Evolutionary conservation across 257 asterid species (phyloP).

Genomic region (Mitragyna speciosa): DNA sequence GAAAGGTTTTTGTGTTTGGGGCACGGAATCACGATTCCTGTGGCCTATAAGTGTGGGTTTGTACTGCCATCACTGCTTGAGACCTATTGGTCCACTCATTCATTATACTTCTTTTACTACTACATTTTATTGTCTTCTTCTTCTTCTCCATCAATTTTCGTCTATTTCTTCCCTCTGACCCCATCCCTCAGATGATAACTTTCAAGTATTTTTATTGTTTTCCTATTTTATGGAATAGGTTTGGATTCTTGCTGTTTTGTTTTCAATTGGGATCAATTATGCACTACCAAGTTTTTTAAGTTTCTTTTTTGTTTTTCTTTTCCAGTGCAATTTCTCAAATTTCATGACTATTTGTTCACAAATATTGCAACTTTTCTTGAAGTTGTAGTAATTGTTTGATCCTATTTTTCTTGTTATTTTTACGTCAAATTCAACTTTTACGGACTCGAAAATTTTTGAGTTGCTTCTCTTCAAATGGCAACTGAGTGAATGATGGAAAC

Average conservation of each 20-base stretch:
- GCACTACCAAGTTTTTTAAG: not conserved
- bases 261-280: not conserved
- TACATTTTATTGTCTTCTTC: slow-evolving; percentile 3
- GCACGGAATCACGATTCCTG: slow-evolving; percentile 26
- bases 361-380: too few relatives aligned
- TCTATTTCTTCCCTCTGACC: not conserved
- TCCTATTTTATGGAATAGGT: not conserved
- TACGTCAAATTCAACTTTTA: too few relatives aligned
- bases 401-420: too few relatives aligned
- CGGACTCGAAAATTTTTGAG: too few relatives aligned
- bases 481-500: too few relatives aligned
- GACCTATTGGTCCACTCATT: slow-evolving; percentile 34
- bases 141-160: not conserved
- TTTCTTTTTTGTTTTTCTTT: too few relatives aligned
- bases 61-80: slow-evolving; percentile 22
- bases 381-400: too few relatives aligned
- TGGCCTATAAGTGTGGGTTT: not conserved
- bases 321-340: too few relatives aligned
- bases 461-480: too few relatives aligned
- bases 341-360: too few relatives aligned
- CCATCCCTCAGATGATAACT: not conserved
- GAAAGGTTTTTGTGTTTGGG: slow-evolving; percentile 23
- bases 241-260: slow-evolving; percentile 9
- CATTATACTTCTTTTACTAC: not conserved
- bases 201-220: not conserved